Evolutionary conservation across 192 early-diverging fungal species (phyloP).

Genomic region (Glomus cerebriforme): DNA sequence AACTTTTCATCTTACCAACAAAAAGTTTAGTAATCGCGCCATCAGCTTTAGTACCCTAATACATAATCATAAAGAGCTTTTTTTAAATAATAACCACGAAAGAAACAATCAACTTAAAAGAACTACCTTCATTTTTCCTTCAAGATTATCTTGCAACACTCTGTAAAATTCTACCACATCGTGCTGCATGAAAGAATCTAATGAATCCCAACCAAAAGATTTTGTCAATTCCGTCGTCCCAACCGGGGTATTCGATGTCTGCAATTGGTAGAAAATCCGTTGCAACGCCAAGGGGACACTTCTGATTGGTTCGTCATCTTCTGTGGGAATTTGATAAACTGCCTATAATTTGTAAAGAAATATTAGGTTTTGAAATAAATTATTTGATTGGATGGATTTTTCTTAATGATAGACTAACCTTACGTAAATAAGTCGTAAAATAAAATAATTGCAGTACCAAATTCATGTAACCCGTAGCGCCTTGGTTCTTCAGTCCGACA

Average conservation of each 20-base stretch:
- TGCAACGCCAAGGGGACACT: slow-evolving; percentile 90
- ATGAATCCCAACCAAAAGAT: slow-evolving; percentile 97
- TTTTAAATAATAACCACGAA: neutral
- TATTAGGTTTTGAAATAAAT: neutral
- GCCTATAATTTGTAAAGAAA: slow-evolving; percentile 40
- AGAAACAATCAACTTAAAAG: neutral
- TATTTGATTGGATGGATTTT: neutral
- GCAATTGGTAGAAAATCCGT: slow-evolving; percentile 91
- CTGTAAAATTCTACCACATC: slow-evolving; percentile 99
- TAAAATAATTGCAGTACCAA: slow-evolving; percentile 94
- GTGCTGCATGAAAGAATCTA: slow-evolving; percentile 96
- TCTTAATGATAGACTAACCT: slow-evolving; percentile 34
- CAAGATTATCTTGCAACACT: slow-evolving; percentile 95
- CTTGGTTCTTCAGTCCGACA: slow-evolving; percentile 96
- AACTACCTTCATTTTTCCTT: slow-evolving; percentile 93
- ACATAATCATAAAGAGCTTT: neutral
- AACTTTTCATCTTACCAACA: slow-evolving; percentile 97
- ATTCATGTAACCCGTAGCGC: slow-evolving; percentile 99
- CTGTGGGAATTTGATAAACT: slow-evolving; percentile 91
- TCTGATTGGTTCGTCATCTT: slow-evolving; percentile 83
- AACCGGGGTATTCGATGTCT: slow-evolving; percentile 69
- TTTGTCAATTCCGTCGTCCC: slow-evolving; percentile 94
- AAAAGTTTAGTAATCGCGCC: slow-evolving; percentile 92
- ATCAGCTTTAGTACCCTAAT: slow-evolving; percentile 81
- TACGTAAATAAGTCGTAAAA: slow-evolving; percentile 93